Conservation (phyloP, 768 basidiomycete species). For the Lentinula aciculospora region DNA sequence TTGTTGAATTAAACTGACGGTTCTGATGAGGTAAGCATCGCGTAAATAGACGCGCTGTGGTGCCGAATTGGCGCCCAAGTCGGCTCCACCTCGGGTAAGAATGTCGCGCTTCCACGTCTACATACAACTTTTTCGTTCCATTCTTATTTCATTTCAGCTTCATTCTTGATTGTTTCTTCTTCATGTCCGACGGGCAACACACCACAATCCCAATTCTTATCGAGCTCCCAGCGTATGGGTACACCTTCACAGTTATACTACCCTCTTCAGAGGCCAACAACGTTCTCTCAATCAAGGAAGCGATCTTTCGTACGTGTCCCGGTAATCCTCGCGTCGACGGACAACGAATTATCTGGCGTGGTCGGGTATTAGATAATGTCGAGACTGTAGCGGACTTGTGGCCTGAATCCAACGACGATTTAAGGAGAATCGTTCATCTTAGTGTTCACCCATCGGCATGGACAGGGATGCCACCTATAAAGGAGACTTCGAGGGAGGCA, state of each 20-base stretch:
- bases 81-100: too few relatives aligned
- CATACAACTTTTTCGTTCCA: background rate
- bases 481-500: background rate
- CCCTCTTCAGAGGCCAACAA: conserved; percentile 38
- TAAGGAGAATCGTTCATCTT: conserved; percentile 52
- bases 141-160: background rate
- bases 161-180: background rate
- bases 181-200: background rate
- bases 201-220: conserved; percentile 39
- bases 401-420: conserved; percentile 34
- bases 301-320: conserved; percentile 53
- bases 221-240: conserved; percentile 71
- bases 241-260: conserved; percentile 50
- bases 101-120: too few relatives aligned
- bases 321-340: conserved; percentile 66
- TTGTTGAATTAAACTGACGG: too few relatives aligned
- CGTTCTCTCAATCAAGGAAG: conserved; percentile 60
- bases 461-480: conserved; percentile 46
- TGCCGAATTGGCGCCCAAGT: too few relatives aligned
- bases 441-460: conserved; percentile 80
- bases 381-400: conserved; percentile 65
- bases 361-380: conserved; percentile 57
- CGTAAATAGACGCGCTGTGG: too few relatives aligned
- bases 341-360: conserved; percentile 73
- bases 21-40: too few relatives aligned